Evolutionary conservation across 2,329 filamentous ascomycete species (phyloP), one percentile per base, ranked within the genome.

Genomic region (Chlorencoelia australis): DNA sequence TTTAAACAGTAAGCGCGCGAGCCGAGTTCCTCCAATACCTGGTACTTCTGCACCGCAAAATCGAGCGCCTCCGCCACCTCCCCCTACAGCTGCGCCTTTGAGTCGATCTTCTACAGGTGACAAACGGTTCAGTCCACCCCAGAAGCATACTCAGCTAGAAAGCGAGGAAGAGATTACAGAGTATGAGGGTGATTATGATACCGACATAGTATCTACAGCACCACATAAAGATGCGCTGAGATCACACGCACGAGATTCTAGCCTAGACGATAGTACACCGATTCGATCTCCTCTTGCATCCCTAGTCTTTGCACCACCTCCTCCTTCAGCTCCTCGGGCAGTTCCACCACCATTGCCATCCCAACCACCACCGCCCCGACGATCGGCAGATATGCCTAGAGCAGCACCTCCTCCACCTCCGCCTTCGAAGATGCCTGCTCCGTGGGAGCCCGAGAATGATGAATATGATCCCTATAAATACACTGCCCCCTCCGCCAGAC

Each of bases 131-230:
- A 49, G 62, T 8, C 61, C 66, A 9, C 62, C 69, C 11, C 60
- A 62, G 37, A 60, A 60, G 8, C 48, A 63, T 39, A 65, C 64
- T 42, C 70, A 63, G 29, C 62, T 71, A 26, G 79, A 80, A 10
- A 79, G 76, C 17, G 80, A 82, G 41, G 85, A 82, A 41, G 87
- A 93, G 52, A 72, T 86, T 21, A 93, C 86, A 0, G 89, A 95
- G 54, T 96, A 96, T 54, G 91, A 98, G 56, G 91, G 89, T 5
- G 91, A 96, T 55, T 96, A 96, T 56, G 91, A 96, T 51, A 96
- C 91, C 5, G 91, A 96, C 56, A 96, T 96, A 55, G 88, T 82
- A 2, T 85, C 88, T n/a, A 81, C 85, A 7, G 86, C 76, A n/a
- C 85, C 83, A 38, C 86, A 94, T 59, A 95, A 94, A 60, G 89